phyloP scores from a whole-genome alignment of 2,329 filamentous ascomycete genomes.

The Clonostachys rosea region DNA sequence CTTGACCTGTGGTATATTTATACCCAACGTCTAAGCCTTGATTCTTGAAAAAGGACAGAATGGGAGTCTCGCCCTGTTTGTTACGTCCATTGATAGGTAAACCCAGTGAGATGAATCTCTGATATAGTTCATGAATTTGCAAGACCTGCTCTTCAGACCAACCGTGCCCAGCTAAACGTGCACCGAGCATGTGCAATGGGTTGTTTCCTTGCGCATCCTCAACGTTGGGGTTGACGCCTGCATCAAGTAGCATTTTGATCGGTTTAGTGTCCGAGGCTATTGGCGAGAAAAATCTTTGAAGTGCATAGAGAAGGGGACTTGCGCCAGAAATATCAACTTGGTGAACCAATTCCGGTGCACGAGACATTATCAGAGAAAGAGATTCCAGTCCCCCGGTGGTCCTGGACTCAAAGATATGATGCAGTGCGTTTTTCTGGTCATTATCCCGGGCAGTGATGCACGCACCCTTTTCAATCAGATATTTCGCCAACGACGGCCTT shows the following conservation, averaged over 20 bases:
- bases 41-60: neutral
- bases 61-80: neutral
- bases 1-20: neutral
- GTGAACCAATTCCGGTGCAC: neutral
- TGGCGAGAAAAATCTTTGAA: too few relatives aligned
- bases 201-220: neutral
- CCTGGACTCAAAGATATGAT: neutral
- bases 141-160: neutral
- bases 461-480: neutral
- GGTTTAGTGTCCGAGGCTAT: neutral
- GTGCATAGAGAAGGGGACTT: neutral
- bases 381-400: too few relatives aligned
- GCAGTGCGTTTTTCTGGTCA: neutral
- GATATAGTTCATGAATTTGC: neutral
- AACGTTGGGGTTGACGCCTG: neutral
- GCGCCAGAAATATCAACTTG: neutral
- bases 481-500: neutral
- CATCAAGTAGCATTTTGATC: neutral
- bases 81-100: neutral
- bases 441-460: neutral
- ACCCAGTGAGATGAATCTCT: neutral
- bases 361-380: too few relatives aligned
- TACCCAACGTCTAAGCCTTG: neutral
- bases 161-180: neutral
- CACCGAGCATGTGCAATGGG: neutral